Evolutionary conservation across 2,329 filamentous ascomycete genomes (phyloP).

Genomic region (Ophiostoma angusticollis): DNA sequence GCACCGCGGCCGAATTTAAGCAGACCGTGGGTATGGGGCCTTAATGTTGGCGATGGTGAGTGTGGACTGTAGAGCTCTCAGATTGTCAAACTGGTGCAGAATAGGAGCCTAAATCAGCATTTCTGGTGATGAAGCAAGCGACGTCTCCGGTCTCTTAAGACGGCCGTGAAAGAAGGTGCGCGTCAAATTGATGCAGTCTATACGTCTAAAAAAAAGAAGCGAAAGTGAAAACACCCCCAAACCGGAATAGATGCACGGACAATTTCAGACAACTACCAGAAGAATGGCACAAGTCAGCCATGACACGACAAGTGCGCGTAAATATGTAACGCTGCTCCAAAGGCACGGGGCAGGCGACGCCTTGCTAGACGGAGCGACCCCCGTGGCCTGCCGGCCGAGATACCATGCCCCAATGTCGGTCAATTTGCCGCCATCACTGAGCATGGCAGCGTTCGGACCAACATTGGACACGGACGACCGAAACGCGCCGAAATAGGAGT

Average conservation of each 20-base stretch:
- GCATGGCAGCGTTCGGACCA: conserved; percentile 58
- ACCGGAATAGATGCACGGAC: neutral
- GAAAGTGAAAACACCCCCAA: too few relatives aligned
- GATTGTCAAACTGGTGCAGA: too few relatives aligned
- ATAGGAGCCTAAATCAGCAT: too few relatives aligned
- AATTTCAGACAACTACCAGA: neutral
- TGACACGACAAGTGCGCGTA: neutral
- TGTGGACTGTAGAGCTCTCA: too few relatives aligned
- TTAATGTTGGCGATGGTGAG: too few relatives aligned
- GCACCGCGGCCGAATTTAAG: conserved; percentile 24
- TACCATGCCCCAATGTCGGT: conserved; percentile 72
- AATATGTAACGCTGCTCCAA: neutral
- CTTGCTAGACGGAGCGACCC: conserved; percentile 25
- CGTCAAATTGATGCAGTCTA: too few relatives aligned
- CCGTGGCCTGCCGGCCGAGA: conserved; percentile 42
- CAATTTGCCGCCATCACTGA: conserved; percentile 53
- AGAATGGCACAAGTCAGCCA: neutral
- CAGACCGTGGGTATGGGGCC: too few relatives aligned
- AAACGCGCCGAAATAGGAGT: conserved; percentile 68
- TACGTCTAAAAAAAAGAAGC: too few relatives aligned
- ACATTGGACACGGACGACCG: conserved; percentile 58
- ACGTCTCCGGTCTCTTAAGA: too few relatives aligned
- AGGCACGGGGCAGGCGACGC: neutral
- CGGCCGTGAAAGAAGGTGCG: too few relatives aligned
- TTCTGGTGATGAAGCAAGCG: too few relatives aligned